Evolutionary conservation across 176 grass and related monocot species (phyloP).

Genomic region (Eleusine coracana): DNA sequence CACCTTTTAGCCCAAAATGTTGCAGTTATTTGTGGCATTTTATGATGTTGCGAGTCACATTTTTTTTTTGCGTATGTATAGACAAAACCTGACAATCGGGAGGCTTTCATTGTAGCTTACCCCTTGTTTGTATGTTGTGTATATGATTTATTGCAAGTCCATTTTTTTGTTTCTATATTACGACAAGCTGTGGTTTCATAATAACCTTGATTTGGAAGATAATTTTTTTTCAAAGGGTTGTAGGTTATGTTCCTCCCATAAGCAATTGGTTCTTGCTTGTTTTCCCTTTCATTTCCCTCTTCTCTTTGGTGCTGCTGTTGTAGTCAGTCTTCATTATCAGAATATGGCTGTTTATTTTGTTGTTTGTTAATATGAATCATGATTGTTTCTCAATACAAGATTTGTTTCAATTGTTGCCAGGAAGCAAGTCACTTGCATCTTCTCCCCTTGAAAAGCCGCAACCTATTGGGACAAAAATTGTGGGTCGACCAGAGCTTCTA

Average conservation of each 20-base stretch:
- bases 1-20: conserved; percentile 4
- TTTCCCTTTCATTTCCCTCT: background rate
- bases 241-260: background rate
- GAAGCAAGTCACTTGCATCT: conserved; percentile 71
- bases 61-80: conserved; percentile 6
- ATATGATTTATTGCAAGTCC: background rate
- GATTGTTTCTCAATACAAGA: conserved; percentile 40
- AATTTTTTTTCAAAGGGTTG: background rate
- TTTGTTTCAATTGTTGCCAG: conserved; percentile 48
- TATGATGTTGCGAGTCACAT: conserved; percentile 2
- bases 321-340: conserved; percentile 2
- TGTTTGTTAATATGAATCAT: conserved; percentile 6
- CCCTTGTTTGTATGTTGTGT: background rate
- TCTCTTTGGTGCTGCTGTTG: background rate
- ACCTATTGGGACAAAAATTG: conserved; percentile 54
- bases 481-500: conserved; percentile 41
- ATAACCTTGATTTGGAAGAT: conserved; percentile 9
- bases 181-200: conserved; percentile 17
- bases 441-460: conserved; percentile 67
- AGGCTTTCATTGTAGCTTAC: conserved; percentile 7
- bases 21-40: conserved; percentile 15
- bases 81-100: conserved; percentile 23
- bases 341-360: conserved; percentile 31
- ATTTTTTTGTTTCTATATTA: conserved; percentile 7
- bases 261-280: conserved; percentile 9